Evolutionary conservation across 2,329 filamentous ascomycete genomes (phyloP), one percentile per base, ranked within the genome.

Genomic region (Claviceps maximensis): DNA sequence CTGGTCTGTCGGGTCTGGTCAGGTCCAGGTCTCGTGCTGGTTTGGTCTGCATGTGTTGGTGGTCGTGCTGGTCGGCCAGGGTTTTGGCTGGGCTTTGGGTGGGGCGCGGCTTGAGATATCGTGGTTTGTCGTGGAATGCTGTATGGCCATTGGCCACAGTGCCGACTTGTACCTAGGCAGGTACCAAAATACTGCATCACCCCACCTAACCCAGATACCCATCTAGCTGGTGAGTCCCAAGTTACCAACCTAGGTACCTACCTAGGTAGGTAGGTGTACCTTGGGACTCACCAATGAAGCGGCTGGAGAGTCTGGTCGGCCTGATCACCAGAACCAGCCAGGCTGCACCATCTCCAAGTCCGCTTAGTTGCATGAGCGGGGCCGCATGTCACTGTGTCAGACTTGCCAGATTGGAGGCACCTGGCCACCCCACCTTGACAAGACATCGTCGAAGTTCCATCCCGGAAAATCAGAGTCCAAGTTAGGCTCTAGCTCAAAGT

Each of bases 351-450:
- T 4, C n/a, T 47, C 21, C 19, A 4, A 51, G 40, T 44, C 49
- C 52, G 48, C 44, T 54, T 54, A 54, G 49, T 50, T 54, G 52
- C 52, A 54, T 51, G 23, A 45, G 49, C 47, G 48, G 47, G 46
- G 19, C 46, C 46, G 46, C 29, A 47, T 47, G 48, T 50, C 48
- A 50, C 48, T 17, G 19, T n/a, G 25, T n/a, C 44, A 29, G 41
- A 42, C 40, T 21, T 42, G 8, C 41, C 19, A 44, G 41, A 25
- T 21, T 44, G 19, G 40, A 42, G 40, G 7, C 21, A 44, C 21
- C 12, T 15, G 17, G 19, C 29, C n/a, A 21, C 47, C n/a, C 47
- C 47, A 27, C 36, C 48, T 33, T 47, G 25, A 15, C 29, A 31
- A 31, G 9, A 46, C 23, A 27, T 19, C 7, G 23, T 46, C 44